These are phyloP conservation scores for Aspergillus pseudoterreus DNA, from an alignment of 2,329 filamentous ascomycete species.

Conservation along the genomic window DNA sequence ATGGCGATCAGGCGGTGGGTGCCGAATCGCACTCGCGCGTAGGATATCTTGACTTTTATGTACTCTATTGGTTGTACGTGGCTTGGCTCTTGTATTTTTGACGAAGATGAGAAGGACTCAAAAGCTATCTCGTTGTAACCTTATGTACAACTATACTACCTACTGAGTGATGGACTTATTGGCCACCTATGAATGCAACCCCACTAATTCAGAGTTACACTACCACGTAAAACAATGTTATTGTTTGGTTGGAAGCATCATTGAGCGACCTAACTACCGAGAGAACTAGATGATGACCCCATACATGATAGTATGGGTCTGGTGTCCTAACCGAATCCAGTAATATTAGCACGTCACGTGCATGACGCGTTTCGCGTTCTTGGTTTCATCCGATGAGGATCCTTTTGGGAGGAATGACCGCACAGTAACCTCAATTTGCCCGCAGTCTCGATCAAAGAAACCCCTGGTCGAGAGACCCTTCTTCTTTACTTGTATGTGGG, in stretches of 20 bases:
- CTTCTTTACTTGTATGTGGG: neutral
- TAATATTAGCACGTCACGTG: constrained; percentile 31
- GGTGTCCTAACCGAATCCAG: constrained; percentile 12
- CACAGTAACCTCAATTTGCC: neutral
- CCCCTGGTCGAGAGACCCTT: neutral
- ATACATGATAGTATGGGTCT: too few species aligned
- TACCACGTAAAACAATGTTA: too few species aligned
- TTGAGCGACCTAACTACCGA: too few species aligned
- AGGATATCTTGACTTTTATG: constrained; percentile 8
- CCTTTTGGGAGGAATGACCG: neutral
- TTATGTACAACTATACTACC: constrained; percentile 7
- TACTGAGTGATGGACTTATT: neutral
- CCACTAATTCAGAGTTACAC: neutral
- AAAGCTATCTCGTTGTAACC: constrained; percentile 6
- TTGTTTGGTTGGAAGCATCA: too few species aligned
- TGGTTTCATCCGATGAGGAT: neutral
- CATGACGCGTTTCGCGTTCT: constrained; percentile 28
- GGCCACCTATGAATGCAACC: neutral
- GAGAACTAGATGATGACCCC: too few species aligned
- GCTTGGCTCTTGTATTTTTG: constrained; percentile 1
- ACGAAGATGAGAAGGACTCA: neutral
- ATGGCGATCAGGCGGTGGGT: constrained; percentile 80
- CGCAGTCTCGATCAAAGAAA: neutral
- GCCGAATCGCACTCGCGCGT: constrained; percentile 71
- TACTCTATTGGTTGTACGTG: neutral